Conservation (phyloP, 495 filamentous ascomycete genomes). For the Penicillium diatomitis region DNA sequence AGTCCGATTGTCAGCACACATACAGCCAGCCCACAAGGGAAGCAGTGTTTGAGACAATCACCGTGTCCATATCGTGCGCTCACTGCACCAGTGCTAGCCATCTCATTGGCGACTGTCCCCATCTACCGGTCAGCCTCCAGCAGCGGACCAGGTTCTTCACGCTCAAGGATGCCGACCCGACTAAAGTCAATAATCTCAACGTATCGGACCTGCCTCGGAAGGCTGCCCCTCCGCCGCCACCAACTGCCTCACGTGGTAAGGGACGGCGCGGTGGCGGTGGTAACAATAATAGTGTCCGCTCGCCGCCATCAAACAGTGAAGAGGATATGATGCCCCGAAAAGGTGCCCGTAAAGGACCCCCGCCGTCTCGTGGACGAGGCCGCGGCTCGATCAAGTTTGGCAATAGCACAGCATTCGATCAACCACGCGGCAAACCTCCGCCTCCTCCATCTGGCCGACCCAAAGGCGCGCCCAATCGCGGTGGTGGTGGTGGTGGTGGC, state of each 20-base stretch:
- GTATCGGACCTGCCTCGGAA: not conserved
- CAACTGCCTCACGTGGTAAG: constrained; percentile 9
- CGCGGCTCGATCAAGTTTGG: constrained; percentile 24
- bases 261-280: constrained; percentile 1
- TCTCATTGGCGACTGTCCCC: constrained; percentile 40
- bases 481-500: constrained; percentile 5
- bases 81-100: constrained; percentile 38
- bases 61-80: constrained; percentile 39
- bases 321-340: constrained; percentile 11
- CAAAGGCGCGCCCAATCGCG: constrained; percentile 5
- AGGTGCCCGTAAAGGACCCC: constrained; percentile 11
- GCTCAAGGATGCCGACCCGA: constrained; percentile 25
- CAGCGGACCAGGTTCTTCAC: constrained; percentile 25
- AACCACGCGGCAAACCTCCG: constrained; percentile 6
- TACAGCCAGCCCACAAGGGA: constrained; percentile 28
- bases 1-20: constrained; percentile 33
- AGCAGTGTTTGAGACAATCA: constrained; percentile 15
- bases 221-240: not conserved
- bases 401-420: constrained; percentile 3
- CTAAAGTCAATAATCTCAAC: constrained; percentile 30
- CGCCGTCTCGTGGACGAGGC: constrained; percentile 13
- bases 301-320: constrained; percentile 5
- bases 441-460: constrained; percentile 1
- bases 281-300: not conserved
- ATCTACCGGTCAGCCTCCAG: constrained; percentile 9